These are phyloP conservation scores for Trichoderma atrobrunneum DNA, from an alignment of 2,329 filamentous ascomycete genomes.

Conservation along the genomic window DNA sequence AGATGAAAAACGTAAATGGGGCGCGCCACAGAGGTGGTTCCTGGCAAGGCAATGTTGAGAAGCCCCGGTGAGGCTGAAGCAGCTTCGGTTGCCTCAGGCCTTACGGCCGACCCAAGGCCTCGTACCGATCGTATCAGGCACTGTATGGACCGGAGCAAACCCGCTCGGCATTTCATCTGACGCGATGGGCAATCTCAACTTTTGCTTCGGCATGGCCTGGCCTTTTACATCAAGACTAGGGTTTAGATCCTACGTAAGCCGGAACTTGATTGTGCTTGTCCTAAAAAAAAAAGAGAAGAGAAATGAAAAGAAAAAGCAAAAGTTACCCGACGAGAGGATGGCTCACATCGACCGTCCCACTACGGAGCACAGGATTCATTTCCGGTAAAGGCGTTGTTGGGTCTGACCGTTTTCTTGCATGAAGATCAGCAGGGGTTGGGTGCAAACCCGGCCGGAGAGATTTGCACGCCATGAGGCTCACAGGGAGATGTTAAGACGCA, in stretches of 20 bases:
- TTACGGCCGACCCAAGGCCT: background rate
- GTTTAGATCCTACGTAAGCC: background rate
- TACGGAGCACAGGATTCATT: background rate
- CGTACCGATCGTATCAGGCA: background rate
- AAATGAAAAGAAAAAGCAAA: background rate
- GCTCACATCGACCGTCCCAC: background rate
- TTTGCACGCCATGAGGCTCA: too few relatives aligned
- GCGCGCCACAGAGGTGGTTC: background rate
- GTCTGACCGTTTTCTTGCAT: background rate
- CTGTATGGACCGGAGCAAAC: background rate
- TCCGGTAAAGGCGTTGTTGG: background rate
- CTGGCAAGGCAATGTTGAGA: background rate
- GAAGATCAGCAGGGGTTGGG: background rate
- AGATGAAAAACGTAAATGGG: background rate
- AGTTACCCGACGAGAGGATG: background rate
- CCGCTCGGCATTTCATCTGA: background rate
- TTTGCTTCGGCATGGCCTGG: background rate
- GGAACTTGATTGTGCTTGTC: background rate
- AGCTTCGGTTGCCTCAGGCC: background rate
- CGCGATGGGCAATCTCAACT: background rate
- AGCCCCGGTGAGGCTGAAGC: background rate
- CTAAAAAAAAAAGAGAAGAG: background rate
- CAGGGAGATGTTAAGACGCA: too few relatives aligned
- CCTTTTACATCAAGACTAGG: background rate
- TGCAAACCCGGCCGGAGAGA: background rate